Conservation (phyloP, 1,284 basidiomycete genomes). For the Ganoderma lingzhi region DNA sequence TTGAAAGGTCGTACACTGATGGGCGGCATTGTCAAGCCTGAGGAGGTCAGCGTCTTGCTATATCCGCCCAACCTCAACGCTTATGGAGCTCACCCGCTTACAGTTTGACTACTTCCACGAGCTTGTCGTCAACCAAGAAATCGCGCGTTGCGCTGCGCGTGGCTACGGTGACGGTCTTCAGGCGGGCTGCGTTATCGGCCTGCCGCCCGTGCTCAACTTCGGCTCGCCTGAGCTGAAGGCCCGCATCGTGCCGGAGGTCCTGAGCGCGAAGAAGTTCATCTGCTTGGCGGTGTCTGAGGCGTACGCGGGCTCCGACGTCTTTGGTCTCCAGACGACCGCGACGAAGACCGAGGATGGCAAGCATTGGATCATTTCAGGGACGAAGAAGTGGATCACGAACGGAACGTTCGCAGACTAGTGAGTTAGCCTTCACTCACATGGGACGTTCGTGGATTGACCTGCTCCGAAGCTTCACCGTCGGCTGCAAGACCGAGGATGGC, state of each 20-base stretch:
- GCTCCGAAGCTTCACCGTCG: constrained; percentile 64
- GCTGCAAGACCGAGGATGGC: constrained; percentile 73
- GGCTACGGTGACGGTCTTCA: constrained; percentile 72
- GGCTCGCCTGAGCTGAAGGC: constrained; percentile 81
- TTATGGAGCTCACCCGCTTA: constrained; percentile 23
- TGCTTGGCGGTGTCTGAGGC: constrained; percentile 84
- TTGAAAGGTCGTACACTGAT: constrained; percentile 85
- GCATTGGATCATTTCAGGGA: constrained; percentile 87
- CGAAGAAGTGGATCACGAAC: constrained; percentile 88
- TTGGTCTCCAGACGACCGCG: constrained; percentile 84
- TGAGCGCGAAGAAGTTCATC: constrained; percentile 82
- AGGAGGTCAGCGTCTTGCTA: constrained; percentile 64
- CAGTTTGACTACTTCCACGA: constrained; percentile 88
- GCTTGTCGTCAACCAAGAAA: constrained; percentile 90
- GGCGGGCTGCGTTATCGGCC: constrained; percentile 54
- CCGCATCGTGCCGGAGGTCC: constrained; percentile 82
- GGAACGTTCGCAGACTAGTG: constrained; percentile 71
- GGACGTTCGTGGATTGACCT: constrained; percentile 5
- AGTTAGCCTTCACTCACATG: neutral
- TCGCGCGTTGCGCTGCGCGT: constrained; percentile 70
- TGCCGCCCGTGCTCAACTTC: constrained; percentile 76
- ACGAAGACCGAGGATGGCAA: constrained; percentile 86
- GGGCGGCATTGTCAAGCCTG: constrained; percentile 85
- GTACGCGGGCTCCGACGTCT: constrained; percentile 92
- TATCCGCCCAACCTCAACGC: neutral